Percentiles rank a stretch among this genome's conserved stretches.
Evolutionary conservation across 73 alveolate species (phyloP).

Genomic region (Tetrahymena borealis): DNA sequence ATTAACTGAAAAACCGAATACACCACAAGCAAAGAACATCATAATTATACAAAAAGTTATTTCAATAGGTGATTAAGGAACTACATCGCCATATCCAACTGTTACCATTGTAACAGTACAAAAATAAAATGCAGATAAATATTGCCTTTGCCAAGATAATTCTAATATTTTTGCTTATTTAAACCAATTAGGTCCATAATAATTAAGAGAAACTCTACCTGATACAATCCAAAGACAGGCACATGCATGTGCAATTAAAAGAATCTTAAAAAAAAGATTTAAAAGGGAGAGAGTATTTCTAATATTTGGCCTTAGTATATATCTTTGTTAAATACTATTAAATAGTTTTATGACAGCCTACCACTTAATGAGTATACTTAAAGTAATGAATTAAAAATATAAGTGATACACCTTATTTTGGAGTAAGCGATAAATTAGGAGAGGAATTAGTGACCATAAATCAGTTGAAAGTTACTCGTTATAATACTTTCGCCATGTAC

Average conservation of each 20-base stretch:
- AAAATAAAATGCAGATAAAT: conserved; percentile 27
- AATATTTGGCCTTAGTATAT: background rate
- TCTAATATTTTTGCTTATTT: background rate
- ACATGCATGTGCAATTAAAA: background rate
- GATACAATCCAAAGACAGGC: background rate
- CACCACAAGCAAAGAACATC: background rate
- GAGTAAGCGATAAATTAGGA: background rate
- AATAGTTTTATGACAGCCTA: background rate
- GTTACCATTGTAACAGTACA: conserved; percentile 28
- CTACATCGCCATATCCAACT: conserved; percentile 38
- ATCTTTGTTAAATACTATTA: background rate
- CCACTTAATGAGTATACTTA: background rate
- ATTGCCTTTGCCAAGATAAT: background rate
- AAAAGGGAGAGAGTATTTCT: background rate
- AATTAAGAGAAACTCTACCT: background rate
- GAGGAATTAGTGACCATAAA: background rate
- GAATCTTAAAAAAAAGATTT: background rate
- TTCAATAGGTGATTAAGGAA: background rate
- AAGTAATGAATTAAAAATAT: background rate
- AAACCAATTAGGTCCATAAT: background rate
- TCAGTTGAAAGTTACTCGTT: background rate
- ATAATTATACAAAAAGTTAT: background rate
- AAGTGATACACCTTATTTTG: background rate
- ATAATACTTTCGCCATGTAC: background rate
- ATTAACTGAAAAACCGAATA: background rate